Percentiles rank a stretch among this genome's conserved stretches.
Conservation (phyloP, 2,329 filamentous ascomycete genomes). For the Penicillium nordicum region DNA sequence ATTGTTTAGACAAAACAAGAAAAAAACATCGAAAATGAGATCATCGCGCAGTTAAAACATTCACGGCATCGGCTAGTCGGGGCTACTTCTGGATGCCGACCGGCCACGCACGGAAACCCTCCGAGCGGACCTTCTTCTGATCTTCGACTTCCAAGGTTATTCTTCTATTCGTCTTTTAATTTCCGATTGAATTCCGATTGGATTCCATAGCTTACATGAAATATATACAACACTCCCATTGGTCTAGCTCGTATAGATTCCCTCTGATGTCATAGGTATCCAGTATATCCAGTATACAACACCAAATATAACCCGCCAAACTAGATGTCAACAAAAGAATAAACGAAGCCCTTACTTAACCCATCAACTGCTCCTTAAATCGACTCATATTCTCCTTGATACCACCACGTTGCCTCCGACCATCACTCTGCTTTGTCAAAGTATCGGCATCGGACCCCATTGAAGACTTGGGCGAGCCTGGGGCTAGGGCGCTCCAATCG, state of each 20-base stretch:
- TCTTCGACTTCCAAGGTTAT: slow-evolving; percentile 15
- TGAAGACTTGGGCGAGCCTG: too few species aligned
- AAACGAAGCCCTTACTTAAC: not conserved
- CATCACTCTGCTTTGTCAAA: not conserved
- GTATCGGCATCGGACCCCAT: not conserved
- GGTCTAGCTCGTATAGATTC: not conserved
- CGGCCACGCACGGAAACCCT: not conserved
- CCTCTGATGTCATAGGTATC: not conserved
- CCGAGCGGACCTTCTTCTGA: slow-evolving; percentile 18
- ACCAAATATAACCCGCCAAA: not conserved
- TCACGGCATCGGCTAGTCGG: slow-evolving; percentile 2
- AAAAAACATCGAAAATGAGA: not conserved
- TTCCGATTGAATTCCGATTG: not conserved
- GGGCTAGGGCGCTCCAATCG: too few species aligned
- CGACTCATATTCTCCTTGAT: not conserved
- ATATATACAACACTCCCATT: not conserved
- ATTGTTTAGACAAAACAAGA: not conserved
- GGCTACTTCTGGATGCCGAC: slow-evolving; percentile 15
- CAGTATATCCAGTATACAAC: not conserved
- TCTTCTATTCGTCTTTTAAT: not conserved
- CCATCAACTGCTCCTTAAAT: not conserved
- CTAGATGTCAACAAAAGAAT: not conserved
- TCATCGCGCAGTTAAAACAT: slow-evolving; percentile 8
- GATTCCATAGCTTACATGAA: too few species aligned
- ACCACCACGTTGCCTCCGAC: not conserved